phyloP scores from a whole-genome alignment of 116 monocot species.

The Cymodocea nodosa region DNA sequence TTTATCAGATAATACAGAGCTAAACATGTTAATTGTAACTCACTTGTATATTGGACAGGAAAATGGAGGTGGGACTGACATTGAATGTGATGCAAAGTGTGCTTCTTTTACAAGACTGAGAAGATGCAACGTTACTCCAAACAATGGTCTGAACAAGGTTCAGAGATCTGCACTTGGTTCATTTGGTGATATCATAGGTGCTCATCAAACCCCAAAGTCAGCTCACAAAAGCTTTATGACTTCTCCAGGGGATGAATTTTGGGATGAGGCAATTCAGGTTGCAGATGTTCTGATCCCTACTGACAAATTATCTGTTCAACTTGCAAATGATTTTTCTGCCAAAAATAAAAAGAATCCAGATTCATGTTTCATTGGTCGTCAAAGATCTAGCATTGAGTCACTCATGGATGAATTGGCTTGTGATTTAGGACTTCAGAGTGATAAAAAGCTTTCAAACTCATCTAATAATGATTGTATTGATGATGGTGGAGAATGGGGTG shows the following conservation, averaged over 20 bases:
- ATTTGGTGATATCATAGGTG: not conserved
- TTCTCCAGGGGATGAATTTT: constrained; percentile 96
- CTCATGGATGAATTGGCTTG: constrained; percentile 21
- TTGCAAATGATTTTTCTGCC: not conserved
- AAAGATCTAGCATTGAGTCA: constrained; percentile 16
- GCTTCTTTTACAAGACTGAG: constrained; percentile 19
- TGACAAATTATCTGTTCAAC: constrained; percentile 11
- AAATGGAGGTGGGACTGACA: not conserved
- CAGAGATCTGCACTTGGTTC: constrained; percentile 10
- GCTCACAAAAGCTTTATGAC: constrained; percentile 41
- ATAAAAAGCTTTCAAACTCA: constrained; percentile 10
- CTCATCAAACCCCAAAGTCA: constrained; percentile 52
- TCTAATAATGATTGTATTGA: not conserved
- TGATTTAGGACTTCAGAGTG: constrained; percentile 9
- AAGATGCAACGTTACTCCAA: constrained; percentile 48
- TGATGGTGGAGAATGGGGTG: constrained; percentile 8
- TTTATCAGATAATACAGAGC: not conserved
- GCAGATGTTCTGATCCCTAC: constrained; percentile 47
- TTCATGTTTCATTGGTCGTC: constrained; percentile 1
- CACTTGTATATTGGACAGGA: constrained; percentile 4
- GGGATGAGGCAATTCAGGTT: constrained; percentile 90
- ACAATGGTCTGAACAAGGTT: constrained; percentile 16
- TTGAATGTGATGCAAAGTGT: not conserved
- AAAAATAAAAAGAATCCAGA: not conserved
- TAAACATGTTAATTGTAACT: not conserved